Conservation (phyloP, 306 rosid species). For the Malus sylvestris region DNA sequence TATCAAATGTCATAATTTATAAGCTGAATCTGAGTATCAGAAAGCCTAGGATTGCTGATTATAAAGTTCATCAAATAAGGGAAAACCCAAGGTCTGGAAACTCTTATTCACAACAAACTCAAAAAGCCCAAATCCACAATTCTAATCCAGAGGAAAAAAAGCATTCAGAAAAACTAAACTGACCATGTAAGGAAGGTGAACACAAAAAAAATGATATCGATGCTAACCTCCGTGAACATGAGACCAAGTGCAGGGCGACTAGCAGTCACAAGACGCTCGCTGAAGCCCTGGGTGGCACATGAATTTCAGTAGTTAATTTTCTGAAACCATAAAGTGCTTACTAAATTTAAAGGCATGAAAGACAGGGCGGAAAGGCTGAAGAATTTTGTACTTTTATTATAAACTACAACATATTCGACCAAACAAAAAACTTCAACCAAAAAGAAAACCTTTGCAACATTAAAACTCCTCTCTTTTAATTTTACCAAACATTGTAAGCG, state of each 20-base stretch:
- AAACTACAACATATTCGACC: background rate
- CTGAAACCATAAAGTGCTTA: background rate
- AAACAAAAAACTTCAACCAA: no score
- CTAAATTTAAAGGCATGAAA: background rate
- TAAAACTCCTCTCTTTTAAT: background rate
- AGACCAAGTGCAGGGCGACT: conserved; percentile 94
- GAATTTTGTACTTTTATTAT: background rate
- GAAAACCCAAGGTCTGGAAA: background rate
- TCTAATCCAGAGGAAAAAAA: background rate
- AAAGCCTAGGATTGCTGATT: background rate
- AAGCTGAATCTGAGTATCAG: background rate
- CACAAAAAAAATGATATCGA: background rate
- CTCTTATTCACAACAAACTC: background rate
- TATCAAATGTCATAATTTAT: background rate
- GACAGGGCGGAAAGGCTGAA: background rate
- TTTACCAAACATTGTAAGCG: background rate
- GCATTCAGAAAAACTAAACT: background rate
- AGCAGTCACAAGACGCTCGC: conserved; percentile 86
- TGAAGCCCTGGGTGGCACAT: conserved; percentile 69
- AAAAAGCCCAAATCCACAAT: background rate
- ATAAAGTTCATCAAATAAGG: background rate
- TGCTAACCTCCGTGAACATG: conserved; percentile 92
- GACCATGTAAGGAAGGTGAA: background rate
- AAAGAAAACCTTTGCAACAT: no score
- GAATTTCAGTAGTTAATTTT: background rate